phyloP scores from a whole-genome alignment of 805 yeast species.

The Torulaspora maleeae region DNA sequence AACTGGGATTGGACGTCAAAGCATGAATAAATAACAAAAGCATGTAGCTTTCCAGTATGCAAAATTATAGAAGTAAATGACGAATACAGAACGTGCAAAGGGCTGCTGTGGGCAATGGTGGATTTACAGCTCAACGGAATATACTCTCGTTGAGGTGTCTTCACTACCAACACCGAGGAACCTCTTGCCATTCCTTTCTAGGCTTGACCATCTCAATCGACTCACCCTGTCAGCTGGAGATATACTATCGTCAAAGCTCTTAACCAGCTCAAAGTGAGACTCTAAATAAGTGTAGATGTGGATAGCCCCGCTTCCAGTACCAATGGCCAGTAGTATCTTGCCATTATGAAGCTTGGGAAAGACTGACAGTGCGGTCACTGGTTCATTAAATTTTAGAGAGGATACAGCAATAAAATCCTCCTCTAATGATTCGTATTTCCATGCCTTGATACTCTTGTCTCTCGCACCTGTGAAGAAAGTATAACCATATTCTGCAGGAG shows the following conservation, averaged over 20 bases:
- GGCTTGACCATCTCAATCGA: constrained; percentile 53
- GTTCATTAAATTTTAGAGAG: constrained; percentile 44
- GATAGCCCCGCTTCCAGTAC: constrained; percentile 66
- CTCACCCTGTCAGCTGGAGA: constrained; percentile 62
- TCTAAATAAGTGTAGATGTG: constrained; percentile 39
- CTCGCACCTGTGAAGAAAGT: constrained; percentile 82
- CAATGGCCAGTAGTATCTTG: constrained; percentile 49
- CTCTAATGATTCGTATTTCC: constrained; percentile 47
- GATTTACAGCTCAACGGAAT: constrained; percentile 22
- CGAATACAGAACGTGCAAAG: neutral
- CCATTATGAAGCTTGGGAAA: constrained; percentile 32
- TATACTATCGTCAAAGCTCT: constrained; percentile 36
- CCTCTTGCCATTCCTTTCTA: constrained; percentile 24
- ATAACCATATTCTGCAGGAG: constrained; percentile 45
- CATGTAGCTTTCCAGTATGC: constrained; percentile 1
- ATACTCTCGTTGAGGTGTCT: constrained; percentile 53
- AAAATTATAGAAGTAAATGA: constrained; percentile 1
- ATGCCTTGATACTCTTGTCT: constrained; percentile 72
- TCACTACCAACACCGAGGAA: constrained; percentile 58
- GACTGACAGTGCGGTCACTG: constrained; percentile 67
- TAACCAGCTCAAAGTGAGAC: constrained; percentile 29
- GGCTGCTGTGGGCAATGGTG: neutral
- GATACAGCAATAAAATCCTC: constrained; percentile 38
- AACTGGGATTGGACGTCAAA: neutral
- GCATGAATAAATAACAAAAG: neutral